A percentile compares a stretch with the other conserved stretches of the same genome.
Conservation (phyloP, 768 basidiomycete genomes). For the Phaeotremella fagi region DNA sequence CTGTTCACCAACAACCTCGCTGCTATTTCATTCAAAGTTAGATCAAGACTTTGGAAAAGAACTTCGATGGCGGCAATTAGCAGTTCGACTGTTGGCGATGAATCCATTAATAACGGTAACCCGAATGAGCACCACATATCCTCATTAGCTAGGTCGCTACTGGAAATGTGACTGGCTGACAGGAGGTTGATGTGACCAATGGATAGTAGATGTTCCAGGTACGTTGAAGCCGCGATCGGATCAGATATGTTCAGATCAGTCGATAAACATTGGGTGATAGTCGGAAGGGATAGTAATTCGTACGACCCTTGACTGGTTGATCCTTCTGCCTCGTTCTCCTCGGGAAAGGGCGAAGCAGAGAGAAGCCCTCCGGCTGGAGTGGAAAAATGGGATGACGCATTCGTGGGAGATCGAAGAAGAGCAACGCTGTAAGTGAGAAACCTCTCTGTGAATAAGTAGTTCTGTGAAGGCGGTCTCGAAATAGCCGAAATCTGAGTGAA, state of each 20-base stretch:
- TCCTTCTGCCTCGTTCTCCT: conserved; percentile 46
- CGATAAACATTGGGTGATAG: conserved; percentile 60
- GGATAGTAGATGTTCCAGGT: conserved; percentile 61
- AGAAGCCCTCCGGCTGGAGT: conserved; percentile 12
- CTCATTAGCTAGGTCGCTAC: conserved; percentile 22
- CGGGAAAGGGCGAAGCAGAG: conserved; percentile 5
- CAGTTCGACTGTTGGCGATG: conserved; percentile 67
- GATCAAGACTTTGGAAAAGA: conserved; percentile 64
- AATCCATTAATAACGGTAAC: conserved; percentile 65
- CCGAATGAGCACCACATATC: conserved; percentile 58
- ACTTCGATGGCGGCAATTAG: conserved; percentile 68
- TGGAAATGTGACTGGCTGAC: neutral
- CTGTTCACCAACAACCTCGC: conserved; percentile 64
- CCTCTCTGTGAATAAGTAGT: conserved; percentile 65
- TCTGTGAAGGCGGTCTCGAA: conserved; percentile 34
- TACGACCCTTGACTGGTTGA: conserved; percentile 48
- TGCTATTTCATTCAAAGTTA: conserved; percentile 69
- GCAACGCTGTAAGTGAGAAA: conserved; percentile 62
- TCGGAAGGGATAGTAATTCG: conserved; percentile 59
- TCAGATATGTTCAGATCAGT: conserved; percentile 59
- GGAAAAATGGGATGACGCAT: no score
- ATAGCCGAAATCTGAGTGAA: conserved; percentile 33
- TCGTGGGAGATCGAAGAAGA: conserved; percentile 46
- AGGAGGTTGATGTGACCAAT: conserved; percentile 54
- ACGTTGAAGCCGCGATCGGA: conserved; percentile 54